Conservation (phyloP, 2,329 filamentous ascomycete species). For the Ambrosiella xylebori region DNA sequence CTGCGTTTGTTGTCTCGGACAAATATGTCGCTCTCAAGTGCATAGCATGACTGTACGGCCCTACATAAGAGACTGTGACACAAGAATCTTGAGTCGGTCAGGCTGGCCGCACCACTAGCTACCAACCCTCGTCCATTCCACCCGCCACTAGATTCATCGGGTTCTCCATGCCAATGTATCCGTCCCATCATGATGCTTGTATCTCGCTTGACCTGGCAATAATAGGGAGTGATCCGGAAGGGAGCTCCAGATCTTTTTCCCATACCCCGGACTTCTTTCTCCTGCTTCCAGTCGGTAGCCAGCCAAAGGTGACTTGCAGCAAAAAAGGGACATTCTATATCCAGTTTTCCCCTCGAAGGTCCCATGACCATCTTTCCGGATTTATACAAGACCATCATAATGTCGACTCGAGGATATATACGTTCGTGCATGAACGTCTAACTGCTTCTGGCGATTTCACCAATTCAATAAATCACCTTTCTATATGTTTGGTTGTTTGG, state of each 20-base stretch:
- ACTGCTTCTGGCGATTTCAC: too few species aligned
- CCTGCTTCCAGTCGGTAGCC: neutral
- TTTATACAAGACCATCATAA: too few species aligned
- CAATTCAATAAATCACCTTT: too few species aligned
- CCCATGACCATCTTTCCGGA: too few species aligned
- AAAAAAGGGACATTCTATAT: neutral
- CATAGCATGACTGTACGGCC: neutral
- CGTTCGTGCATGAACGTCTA: too few species aligned
- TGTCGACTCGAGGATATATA: too few species aligned
- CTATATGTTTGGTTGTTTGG: neutral
- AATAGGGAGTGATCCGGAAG: neutral
- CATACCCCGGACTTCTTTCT: neutral
- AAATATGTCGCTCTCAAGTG: neutral
- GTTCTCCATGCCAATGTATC: neutral
- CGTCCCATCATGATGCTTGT: slow-evolving; percentile 2
- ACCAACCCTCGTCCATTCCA: neutral
- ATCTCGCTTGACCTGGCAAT: neutral
- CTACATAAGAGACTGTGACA: neutral
- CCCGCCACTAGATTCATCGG: neutral
- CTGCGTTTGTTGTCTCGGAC: neutral
- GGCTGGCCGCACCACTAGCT: neutral
- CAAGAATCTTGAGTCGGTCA: neutral
- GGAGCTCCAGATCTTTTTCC: neutral
- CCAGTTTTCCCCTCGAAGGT: too few species aligned
- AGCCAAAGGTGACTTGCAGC: neutral